Evolutionary conservation across 2,329 filamentous ascomycete species (phyloP), one percentile per base, ranked within the genome.

Genomic region (Penicillium sp.): DNA sequence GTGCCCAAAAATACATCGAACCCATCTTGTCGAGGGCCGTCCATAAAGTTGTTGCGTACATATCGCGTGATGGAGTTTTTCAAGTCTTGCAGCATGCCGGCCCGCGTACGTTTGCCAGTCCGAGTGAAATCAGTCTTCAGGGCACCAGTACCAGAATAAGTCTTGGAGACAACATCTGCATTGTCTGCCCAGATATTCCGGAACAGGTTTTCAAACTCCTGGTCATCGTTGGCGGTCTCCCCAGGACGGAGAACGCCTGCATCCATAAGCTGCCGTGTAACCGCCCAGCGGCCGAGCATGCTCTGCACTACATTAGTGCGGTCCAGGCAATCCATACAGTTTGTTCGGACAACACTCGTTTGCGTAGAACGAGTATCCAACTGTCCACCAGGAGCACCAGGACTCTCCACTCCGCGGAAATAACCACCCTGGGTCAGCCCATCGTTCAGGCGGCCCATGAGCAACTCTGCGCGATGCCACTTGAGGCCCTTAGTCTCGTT

Each of bases 291-390:
- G 10, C 90, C 94, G 58, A 99, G 85, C 89, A 97, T 96, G 74
- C 91, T 96, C 77, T 99, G 94, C 4, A 99, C 91, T 7, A 99
- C 93, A 69, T 99, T 99, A 53, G 94, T 99, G 53, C 94, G 89
- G 76, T 99, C 94, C 15, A 99, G 84, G 66, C 95, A 99, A 77
- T 99, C 94, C 94, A 99, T 99, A 79, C 94, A 99, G 75, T 99
- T 99, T 40, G 94, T 97, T 54, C 94, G 88, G 63, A 99, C 93
- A 17, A 97, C 93, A 60, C 90, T 92, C 1, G 87, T 91, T 80
- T 99, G 94, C 63, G 86, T 83, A 61, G 85, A 88, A 62, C 92
- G 87, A 35, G 91, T 85, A 67, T 97, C 93, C 13, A 97, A 82
- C 19, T 85, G 86, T 31, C 89, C 89, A 58, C 87, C 82, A 50